Evolutionary conservation across 2,329 filamentous ascomycete species (phyloP), one percentile per base, ranked within the genome.

Genomic region (Dothideomycetes sp.): DNA sequence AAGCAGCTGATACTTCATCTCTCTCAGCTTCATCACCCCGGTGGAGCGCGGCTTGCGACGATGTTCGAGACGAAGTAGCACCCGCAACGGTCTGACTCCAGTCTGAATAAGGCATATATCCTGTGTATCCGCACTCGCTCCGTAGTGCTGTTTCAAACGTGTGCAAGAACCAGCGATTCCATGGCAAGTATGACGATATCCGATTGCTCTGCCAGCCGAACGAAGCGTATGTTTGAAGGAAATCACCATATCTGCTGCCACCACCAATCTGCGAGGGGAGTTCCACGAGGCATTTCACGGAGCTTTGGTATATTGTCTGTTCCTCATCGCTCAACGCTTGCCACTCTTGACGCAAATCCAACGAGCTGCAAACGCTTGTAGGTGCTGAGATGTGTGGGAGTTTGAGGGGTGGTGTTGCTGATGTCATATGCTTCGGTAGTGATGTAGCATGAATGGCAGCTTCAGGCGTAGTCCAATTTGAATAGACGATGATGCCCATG

Each of bases 111-210:
- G 47, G 41, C 17, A 49, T 32, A 20, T 42, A 19, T 12, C 50
- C 53, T 3, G 34, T 35, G 37, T 54, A 57, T 1, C 41, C 45
- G 33, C 54, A 57, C 19, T 48, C 28, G 1, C 47, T 40, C n/a
- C 48, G 28, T 11, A 57, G 32, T 6, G 52, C 45, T 3, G 15
- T 39, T 38, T 56, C 53, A 27, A 52, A 53, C 13, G 48, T 41
- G 30, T 51, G 47, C 12, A 54, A 28, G 33, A 53, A 53, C 30
- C 48, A 54, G 22, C 53, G 46, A 35, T 56, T 53, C 52, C 53
- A 55, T 5, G 51, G 47, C 7, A 54, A 38, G 37, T 52, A 57
- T 4, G 47, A 32, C 2, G 47, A 47, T 19, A 45, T 48, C 33
- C 49, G 38, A 33, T 51, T 51, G 17, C 47, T 47, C 18, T 44